These are phyloP conservation scores for Pulveroboletus frians DNA, from an alignment of 768 basidiomycete species.

Conservation along the genomic window DNA sequence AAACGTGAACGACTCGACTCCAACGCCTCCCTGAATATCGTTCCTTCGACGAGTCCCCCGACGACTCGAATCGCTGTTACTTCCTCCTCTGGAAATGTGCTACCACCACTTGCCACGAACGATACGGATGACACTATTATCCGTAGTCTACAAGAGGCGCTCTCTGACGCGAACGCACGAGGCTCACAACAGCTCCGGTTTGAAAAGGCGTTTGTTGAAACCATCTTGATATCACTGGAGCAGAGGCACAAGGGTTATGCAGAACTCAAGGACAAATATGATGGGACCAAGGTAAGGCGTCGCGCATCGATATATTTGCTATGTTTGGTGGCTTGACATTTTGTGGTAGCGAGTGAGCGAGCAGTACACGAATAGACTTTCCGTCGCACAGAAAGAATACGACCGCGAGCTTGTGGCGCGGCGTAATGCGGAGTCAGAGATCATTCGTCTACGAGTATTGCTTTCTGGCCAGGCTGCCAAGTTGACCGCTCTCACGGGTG, in stretches of 20 bases:
- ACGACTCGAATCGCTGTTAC: constrained; percentile 43
- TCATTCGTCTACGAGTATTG: constrained; percentile 76
- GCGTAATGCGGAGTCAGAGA: constrained; percentile 89
- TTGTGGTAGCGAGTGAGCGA: constrained; percentile 74
- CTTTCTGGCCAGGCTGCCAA: constrained; percentile 87
- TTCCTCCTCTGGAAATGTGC: constrained; percentile 32
- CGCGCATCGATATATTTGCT: neutral
- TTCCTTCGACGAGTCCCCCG: constrained; percentile 3
- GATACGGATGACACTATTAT: constrained; percentile 45
- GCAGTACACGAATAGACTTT: constrained; percentile 87
- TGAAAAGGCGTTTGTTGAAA: constrained; percentile 69
- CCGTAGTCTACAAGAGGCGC: constrained; percentile 53
- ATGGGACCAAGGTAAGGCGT: constrained; percentile 77
- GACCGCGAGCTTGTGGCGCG: constrained; percentile 85
- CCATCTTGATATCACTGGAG: constrained; percentile 62
- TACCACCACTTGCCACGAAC: constrained; percentile 19
- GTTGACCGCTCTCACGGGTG: constrained; percentile 79
- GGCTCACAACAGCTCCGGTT: constrained; percentile 60
- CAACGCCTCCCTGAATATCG: constrained; percentile 18
- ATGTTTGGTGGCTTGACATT: neutral
- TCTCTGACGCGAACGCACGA: constrained; percentile 55
- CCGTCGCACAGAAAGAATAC: constrained; percentile 91
- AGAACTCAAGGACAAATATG: constrained; percentile 71
- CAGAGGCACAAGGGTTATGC: constrained; percentile 53
- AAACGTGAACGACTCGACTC: constrained; percentile 25